Evolutionary conservation across 1,284 basidiomycete species (phyloP).

Genomic region (Rhodotorula glutinis): DNA sequence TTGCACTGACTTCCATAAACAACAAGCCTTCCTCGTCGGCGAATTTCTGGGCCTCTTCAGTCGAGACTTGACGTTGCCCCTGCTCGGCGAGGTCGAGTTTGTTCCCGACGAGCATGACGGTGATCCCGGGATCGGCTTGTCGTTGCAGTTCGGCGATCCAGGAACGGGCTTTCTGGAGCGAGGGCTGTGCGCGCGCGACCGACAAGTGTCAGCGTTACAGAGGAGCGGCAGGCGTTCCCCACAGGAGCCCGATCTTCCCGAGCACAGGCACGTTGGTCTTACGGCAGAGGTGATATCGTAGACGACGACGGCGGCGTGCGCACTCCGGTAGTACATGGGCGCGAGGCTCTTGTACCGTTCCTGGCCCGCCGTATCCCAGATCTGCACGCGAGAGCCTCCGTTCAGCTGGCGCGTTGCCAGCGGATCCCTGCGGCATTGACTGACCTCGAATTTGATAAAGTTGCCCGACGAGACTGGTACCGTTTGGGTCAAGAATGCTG

Average conservation of each 20-base stretch:
- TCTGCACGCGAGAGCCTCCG: conserved; percentile 47
- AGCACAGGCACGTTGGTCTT: too few relatives aligned
- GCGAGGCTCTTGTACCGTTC: conserved; percentile 79
- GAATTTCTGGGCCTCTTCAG: conserved; percentile 93
- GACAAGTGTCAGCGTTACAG: not conserved
- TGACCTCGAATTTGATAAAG: conserved; percentile 76
- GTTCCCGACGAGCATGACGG: conserved; percentile 93
- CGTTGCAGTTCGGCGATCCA: conserved; percentile 99
- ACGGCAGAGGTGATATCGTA: conserved; percentile 91
- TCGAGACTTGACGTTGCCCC: conserved; percentile 77
- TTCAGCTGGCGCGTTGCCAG: not conserved
- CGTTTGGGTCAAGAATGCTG: conserved; percentile 58
- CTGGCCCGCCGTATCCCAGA: conserved; percentile 94
- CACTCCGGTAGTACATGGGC: conserved; percentile 98
- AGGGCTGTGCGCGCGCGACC: conserved; percentile 56
- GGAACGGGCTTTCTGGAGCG: conserved; percentile 95
- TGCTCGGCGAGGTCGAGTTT: conserved; percentile 59
- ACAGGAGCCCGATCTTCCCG: too few relatives aligned
- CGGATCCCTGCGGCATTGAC: too few relatives aligned
- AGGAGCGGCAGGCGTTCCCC: too few relatives aligned
- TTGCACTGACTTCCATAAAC: conserved; percentile 97
- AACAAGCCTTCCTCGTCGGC: conserved; percentile 86
- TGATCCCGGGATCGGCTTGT: conserved; percentile 97
- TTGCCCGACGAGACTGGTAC: conserved; percentile 60
- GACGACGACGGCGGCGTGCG: conserved; percentile 95